These are phyloP conservation scores for Penicillium freii DNA, from an alignment of 2,329 filamentous ascomycete genomes.

Conservation along the genomic window DNA sequence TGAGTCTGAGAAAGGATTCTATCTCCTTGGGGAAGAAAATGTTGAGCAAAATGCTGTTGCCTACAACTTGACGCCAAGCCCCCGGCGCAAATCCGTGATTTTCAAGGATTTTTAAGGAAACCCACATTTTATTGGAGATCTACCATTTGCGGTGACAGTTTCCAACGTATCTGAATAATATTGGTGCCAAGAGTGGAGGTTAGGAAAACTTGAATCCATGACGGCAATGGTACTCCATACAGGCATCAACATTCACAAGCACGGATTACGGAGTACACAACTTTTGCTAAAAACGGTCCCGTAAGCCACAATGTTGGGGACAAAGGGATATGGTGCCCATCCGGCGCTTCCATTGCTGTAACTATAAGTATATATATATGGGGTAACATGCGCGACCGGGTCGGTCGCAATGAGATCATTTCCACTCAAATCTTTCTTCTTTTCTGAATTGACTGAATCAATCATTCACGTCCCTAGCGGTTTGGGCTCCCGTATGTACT, in stretches of 20 bases:
- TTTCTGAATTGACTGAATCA: neutral
- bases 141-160: neutral
- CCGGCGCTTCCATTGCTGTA: constrained; percentile 4
- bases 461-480: neutral
- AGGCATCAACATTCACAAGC: neutral
- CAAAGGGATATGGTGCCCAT: neutral
- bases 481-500: constrained; percentile 15
- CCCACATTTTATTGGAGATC: neutral
- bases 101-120: neutral
- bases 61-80: constrained; percentile 11
- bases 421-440: neutral
- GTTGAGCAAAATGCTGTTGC: constrained; percentile 21
- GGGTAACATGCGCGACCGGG: neutral
- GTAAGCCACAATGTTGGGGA: neutral
- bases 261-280: too few relatives aligned
- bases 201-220: neutral
- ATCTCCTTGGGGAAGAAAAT: neutral
- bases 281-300: neutral
- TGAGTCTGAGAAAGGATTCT: neutral
- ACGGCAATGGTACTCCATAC: neutral
- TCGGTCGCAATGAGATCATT: neutral
- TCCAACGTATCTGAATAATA: neutral
- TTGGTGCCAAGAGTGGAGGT: constrained; percentile 14
- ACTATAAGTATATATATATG: neutral
- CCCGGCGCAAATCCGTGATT: neutral